Evolutionary conservation across 192 early-diverging fungal genomes (phyloP).

Genomic region (Podila epigama): DNA sequence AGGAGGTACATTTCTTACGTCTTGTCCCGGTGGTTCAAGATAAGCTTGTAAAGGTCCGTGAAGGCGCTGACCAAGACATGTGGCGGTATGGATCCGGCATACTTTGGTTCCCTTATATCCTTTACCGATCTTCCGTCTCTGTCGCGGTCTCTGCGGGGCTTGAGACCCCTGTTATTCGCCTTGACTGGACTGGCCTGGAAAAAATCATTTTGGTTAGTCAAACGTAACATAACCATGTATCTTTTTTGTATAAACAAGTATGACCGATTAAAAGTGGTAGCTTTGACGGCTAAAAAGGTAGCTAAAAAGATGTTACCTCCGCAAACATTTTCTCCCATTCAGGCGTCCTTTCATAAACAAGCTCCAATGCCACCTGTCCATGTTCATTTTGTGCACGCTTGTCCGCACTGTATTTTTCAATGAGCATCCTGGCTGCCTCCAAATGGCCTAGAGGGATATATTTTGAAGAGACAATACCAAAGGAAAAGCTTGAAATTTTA

Average conservation of each 20-base stretch:
- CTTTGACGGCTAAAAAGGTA: background rate
- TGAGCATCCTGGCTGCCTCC: slow-evolving; percentile 72
- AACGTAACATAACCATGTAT: background rate
- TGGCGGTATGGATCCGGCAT: slow-evolving; percentile 15
- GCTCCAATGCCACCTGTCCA: slow-evolving; percentile 81
- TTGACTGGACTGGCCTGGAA: slow-evolving; percentile 10
- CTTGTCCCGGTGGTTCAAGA: slow-evolving; percentile 56
- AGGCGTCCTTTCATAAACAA: slow-evolving; percentile 72
- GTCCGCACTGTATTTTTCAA: slow-evolving; percentile 80
- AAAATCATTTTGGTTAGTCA: too few relatives aligned
- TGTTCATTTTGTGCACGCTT: slow-evolving; percentile 76
- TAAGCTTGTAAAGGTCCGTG: slow-evolving; percentile 49
- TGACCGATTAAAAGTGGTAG: too few relatives aligned
- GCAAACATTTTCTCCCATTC: slow-evolving; percentile 61
- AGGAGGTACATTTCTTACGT: slow-evolving; percentile 54
- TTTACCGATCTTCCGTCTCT: background rate
- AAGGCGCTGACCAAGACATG: slow-evolving; percentile 32
- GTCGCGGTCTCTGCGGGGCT: slow-evolving; percentile 20
- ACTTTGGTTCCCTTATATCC: slow-evolving; percentile 27
- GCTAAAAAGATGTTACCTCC: slow-evolving; percentile 30
- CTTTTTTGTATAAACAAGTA: too few relatives aligned
- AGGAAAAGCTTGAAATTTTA: too few relatives aligned
- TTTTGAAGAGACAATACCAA: background rate
- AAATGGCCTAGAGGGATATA: slow-evolving; percentile 55
- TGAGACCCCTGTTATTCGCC: slow-evolving; percentile 1